Percentiles rank a stretch among this genome's conserved stretches.
phyloP scores from a whole-genome alignment of 2,329 filamentous ascomycete species.

The Aspergillus sergii region DNA sequence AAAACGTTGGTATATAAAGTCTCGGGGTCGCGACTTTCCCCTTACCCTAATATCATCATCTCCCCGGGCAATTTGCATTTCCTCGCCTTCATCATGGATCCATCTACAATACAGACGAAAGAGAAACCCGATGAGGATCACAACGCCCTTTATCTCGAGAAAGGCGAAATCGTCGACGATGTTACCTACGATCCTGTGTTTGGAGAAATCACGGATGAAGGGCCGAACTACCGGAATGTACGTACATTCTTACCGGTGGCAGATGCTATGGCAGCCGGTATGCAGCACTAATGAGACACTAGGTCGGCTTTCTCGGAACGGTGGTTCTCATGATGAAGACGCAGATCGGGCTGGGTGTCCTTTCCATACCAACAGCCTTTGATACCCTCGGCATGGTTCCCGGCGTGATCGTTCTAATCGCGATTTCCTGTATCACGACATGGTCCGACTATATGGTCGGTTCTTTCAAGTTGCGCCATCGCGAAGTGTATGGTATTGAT shows the following conservation, averaged over 20 bases:
- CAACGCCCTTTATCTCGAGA: not conserved
- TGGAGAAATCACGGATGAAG: constrained; percentile 34
- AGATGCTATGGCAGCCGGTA: too few relatives aligned
- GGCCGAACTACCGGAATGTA: constrained; percentile 33
- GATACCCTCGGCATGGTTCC: constrained; percentile 52
- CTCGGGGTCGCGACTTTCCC: not conserved
- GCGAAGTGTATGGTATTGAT: constrained; percentile 59
- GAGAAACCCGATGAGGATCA: not conserved
- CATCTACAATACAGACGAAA: not conserved
- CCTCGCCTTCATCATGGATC: not conserved
- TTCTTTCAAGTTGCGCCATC: constrained; percentile 55
- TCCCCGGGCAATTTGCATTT: not conserved
- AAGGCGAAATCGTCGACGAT: not conserved
- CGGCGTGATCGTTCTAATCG: constrained; percentile 47
- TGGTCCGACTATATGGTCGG: constrained; percentile 54
- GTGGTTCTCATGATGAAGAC: constrained; percentile 50
- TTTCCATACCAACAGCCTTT: constrained; percentile 52
- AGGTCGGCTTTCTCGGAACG: constrained; percentile 48
- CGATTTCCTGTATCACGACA: constrained; percentile 48
- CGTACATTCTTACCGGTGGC: too few relatives aligned
- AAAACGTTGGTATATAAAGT: not conserved
- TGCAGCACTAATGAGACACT: not conserved
- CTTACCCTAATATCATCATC: not conserved
- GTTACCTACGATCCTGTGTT: constrained; percentile 33
- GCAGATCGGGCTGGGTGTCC: constrained; percentile 49